Evolutionary conservation across 768 basidiomycete genomes (phyloP), one percentile per base, ranked within the genome.

Genomic region (Gloeopeniophorella convolvens): DNA sequence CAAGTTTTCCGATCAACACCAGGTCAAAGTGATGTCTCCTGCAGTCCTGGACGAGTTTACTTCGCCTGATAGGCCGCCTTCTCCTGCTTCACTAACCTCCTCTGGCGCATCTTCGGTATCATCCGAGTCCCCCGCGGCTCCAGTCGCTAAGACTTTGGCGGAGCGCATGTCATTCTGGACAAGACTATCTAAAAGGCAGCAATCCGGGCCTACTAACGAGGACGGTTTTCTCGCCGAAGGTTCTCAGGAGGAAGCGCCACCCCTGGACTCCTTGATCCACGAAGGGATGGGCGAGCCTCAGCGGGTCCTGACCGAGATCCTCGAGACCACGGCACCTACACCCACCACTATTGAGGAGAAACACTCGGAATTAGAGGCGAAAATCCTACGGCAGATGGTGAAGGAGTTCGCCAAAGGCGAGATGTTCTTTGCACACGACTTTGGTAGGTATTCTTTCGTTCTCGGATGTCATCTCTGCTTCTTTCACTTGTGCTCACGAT

Each of bases 371-470:
- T 68, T 96, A 8, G 93, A 96, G 60, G 74, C 77, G 26, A 92
- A 91, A 66, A 84, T 95, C 37, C 68, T 95, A 10, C 72, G 81
- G 20, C 89, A 94, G 65, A 83, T 81, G 46, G 72, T 90, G 26
- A 74, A 78, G 45, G 84, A 89, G 59, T 90, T 82, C 60, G 73
- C 77, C 12, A 88, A 84, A 59, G 91, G 90, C 10, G 85, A 81
- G 39, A 95, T 96, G 89, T 93, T 86, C 66, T 95, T 90, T 63
- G 76, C 89, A 0, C 86, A 90, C 65, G 81, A 76, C 51, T 92
- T 91, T 58, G 93, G 92, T 86, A 65, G 50, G n/a, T n/a, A n/a
- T n/a, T n/a, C n/a, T n/a, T n/a, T n/a, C n/a, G n/a, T n/a, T n/a
- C n/a, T n/a, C n/a, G 72, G 60, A 21, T 56, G 55, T 21, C 50